Evolutionary conservation across 2,329 filamentous ascomycete species (phyloP), one percentile per base, ranked within the genome.

Genomic region (Ophiocordyceps camponoti-rufipedis): DNA sequence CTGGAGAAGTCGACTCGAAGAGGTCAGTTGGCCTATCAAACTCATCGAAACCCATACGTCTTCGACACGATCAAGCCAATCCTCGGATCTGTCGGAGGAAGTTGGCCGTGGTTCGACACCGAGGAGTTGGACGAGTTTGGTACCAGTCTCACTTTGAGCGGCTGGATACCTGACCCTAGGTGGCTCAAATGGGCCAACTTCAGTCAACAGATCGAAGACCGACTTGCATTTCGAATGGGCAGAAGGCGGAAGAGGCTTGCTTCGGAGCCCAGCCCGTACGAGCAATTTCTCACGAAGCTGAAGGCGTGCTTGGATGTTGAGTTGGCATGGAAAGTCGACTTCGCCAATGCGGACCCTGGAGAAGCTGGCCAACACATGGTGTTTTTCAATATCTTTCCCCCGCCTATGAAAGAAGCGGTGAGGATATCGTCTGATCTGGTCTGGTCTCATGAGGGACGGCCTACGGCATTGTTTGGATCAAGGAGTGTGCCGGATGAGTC

Each of bases 291-390:
- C 23, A 47, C 50, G 38, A 53, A 48, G n/a, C 14, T 71, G 38
- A 59, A 63, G 29, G 61, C 60, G 9, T 70, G 68, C 44, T 57
- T 62, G 31, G 58, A 58, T 16, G 68, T 71, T 62, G 73, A 77
- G 51, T 55, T 65, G 44, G 66, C 66, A 23, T 56, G 56, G 53
- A 46, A 47, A 1, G 47, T 55, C 12, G 52, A 48, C 3, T 61
- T 61, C 41, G 46, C 53, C 13, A 50, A 49, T 9, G 51, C 53
- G 9, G 47, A 45, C 3, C 47, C 47, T 2, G 49, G 49, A 6
- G 54, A 49, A 35, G 57, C 58, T 5, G 57, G 57, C 1, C 60
- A 58, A 46, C 51, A 58, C 46, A 61, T 61, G 45, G 54, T 60
- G 23, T 62, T 60, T 9, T 44, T 63, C n/a, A 49, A 47, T 5